Base-by-base conservation (phyloP, 1,139 yeast genomes). In the Nadsonia commutata region DNA sequence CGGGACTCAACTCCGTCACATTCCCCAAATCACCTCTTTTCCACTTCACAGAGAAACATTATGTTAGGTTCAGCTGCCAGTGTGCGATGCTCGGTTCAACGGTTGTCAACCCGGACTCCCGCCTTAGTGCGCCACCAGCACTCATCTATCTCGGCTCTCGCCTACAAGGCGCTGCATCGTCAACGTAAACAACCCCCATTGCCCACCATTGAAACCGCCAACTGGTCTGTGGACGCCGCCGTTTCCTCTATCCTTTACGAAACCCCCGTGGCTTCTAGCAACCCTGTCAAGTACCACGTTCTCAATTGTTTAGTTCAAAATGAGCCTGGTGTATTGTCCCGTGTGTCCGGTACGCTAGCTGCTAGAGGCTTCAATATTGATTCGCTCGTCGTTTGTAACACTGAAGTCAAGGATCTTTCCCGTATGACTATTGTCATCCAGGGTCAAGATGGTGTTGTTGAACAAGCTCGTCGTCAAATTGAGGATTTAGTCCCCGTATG, bases 311-410 rank as follows among this genome's bases (percentile, higher is more conserved):
- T 90, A 61, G 98, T 90, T 33, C 98, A 90, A 65, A 88, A 90
- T 65, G 98, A 90, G 66, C 98, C 98, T 3, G 98, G 98, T 70
- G 98, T 90, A 43, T 71, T 90, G 57, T 80, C 95, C 40, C 75
- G 93, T 45, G 85, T 90, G 41, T 82, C 97, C 3, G 95, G 97
- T 46, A 88, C 95, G 42, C 71, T 90, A 54, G 98, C 98, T 36
- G 97, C 96, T 38, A 76, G 98, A 62, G 98, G 98, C 11, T 90
- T 90, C 75, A 90, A 90, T 66, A 90, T 90, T 58, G 98, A 90
- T 63, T 88, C 97, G 7, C 73, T 90, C 54, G 96, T 90, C 48
- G 98, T 90, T 41, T 88, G 96, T 63, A 84, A 80, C 67, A 90
- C 98, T 31, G 97, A 90, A 63, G 97, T 90, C 49, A 80, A 81